A percentile compares a stretch with the other conserved stretches of the same genome.
Evolutionary conservation across 257 asterid genomes (phyloP).

Genomic region (Cruciata laevipes): DNA sequence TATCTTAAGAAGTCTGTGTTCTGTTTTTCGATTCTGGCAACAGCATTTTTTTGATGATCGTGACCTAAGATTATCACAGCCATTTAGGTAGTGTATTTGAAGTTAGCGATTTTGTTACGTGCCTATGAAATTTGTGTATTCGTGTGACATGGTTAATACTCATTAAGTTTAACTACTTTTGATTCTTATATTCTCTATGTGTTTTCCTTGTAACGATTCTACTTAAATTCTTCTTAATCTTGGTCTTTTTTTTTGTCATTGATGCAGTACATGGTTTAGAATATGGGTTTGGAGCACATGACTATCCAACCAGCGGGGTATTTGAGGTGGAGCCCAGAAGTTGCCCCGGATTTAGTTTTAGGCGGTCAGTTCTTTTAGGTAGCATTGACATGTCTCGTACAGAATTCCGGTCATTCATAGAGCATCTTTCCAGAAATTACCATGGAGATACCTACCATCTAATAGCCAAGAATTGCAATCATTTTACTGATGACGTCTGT

Average conservation of each 20-base stretch:
- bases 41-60: neutral
- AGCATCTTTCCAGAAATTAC: slow-evolving; percentile 59
- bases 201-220: neutral
- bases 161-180: neutral
- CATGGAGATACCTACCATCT: slow-evolving; percentile 83
- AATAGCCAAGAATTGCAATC: slow-evolving; percentile 89
- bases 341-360: slow-evolving; percentile 83
- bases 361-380: slow-evolving; percentile 75
- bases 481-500: slow-evolving; percentile 80
- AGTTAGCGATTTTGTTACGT: neutral
- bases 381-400: slow-evolving; percentile 66
- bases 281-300: slow-evolving; percentile 91
- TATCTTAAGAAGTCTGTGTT: neutral
- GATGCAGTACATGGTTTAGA: slow-evolving; percentile 72
- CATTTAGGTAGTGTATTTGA: neutral
- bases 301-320: slow-evolving; percentile 77
- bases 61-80: neutral
- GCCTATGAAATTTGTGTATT: neutral
- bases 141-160: neutral
- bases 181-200: neutral
- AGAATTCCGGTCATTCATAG: slow-evolving; percentile 76
- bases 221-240: neutral
- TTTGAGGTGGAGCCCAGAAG: slow-evolving; percentile 88
- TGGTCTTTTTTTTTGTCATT: slow-evolving; percentile 4
- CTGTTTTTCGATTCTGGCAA: neutral